Base-by-base conservation (phyloP, 441 rosid species). In the Brassica balearica region DNA sequence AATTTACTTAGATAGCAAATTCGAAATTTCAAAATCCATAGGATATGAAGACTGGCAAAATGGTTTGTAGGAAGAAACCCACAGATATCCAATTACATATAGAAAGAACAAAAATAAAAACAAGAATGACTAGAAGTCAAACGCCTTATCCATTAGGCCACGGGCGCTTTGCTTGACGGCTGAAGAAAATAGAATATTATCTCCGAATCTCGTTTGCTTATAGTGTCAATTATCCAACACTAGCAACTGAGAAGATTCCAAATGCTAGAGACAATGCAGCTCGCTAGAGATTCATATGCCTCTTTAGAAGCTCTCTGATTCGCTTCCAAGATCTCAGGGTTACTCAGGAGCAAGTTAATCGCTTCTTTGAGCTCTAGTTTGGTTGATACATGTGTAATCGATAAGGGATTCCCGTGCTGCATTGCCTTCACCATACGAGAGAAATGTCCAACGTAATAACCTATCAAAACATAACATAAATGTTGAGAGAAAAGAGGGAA, bases 71-170 rank as follows among this genome's bases (percentile, higher is more conserved):
- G 51, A 43, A 43, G n/a, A 10, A 43, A 43, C 51, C 3, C 34
- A 10, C 41, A 43, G 0, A 43, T 43, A 43, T 43, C n/a, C 51
- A 43, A 9, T 43, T 43, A 43, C 17, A 43, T 10, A 41, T 34
- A 5, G 14, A 23, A 55, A 48, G 2, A 5, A 1, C 1, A 68
- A 0, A 43, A 29, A 29, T 29, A 29, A 29, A 29, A 29, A 29
- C 34, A 1, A 29, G 34, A 29, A 29, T 19, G 0, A 15, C 17
- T 15, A 15, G 17, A 15, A 15, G 17, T 15, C 17, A 15, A 29
- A 87, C 86, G 92, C 91, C 91, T 91, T 88, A 91, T 91, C 95
- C 95, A 85, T 89, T 88, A 88, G 95, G 91, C 95, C 95, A 90
- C 93, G 84, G 83, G 92, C 77, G 89, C 82, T 38, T 38, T 38